Base-by-base conservation (phyloP, 257 asterid genomes). In the Misopates orontium region DNA sequence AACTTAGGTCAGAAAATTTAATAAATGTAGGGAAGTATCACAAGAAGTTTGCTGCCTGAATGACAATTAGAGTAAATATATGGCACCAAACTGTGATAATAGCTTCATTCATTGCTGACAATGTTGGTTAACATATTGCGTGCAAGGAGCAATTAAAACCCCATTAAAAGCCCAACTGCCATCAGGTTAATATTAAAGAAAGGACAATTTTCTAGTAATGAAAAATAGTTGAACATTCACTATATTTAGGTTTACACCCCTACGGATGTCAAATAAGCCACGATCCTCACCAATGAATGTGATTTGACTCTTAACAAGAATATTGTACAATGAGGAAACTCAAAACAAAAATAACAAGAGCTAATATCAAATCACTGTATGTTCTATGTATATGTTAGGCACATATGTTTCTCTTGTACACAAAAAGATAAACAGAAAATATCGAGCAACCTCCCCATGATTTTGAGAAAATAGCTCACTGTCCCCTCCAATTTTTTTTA, bases 81-180 rank as follows among this genome's bases (percentile, higher is more conserved):
- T 65, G 73, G 75, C 54, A 66, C 78, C 54, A 69, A 60, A 66
- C 60, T 17, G 75, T 69, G 63, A 45, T 57, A 15, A n/a, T 67
- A 48, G 67, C 63, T 60, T 73, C 80, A 82, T 79, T 82, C 81
- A 82, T 76, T 82, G 87, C 83, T 74, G 71, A 74, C 68, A 73
- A 64, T 70, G 75, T 82, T 79, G 76, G 84, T 76, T 80, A 67
- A 66, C 72, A 60, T 64, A 25, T 49, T 63, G 66, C 67, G 60
- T 54, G 77, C 72, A 72, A 71, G 20, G 61, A 60, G 73, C 72
- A 56, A 63, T 73, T 75, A 70, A 64, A 56, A 45, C 64, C 72
- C 66, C 86, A 81, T 78, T 76, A 50, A 81, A 57, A 32, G 41
- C 74, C 73, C 73, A 82, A 73, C 84, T 82, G 80, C 80, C 80